A percentile compares a stretch with the other conserved stretches of the same genome.
These are phyloP conservation scores for Euphorbia pulcherrima DNA, from an alignment of 345 rosid genomes.

Conservation along the genomic window DNA sequence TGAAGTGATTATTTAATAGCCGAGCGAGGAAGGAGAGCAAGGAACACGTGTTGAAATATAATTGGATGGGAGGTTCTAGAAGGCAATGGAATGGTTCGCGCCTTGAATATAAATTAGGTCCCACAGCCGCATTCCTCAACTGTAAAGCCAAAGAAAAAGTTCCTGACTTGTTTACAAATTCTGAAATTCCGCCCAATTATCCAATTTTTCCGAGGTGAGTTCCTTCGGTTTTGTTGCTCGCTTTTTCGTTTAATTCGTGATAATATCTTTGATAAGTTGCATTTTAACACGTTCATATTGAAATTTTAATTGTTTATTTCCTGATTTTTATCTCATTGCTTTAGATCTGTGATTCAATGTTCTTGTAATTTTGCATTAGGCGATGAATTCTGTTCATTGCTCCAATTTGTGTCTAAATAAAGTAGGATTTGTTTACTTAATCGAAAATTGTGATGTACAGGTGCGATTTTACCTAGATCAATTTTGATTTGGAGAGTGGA, in stretches of 20 bases:
- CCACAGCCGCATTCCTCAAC: constrained; percentile 14
- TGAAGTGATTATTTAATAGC: background rate
- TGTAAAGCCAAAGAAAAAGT: constrained; percentile 4
- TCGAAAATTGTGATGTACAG: background rate
- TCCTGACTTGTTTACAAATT: background rate
- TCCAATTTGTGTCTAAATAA: background rate
- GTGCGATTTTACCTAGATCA: constrained; percentile 1
- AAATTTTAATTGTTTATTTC: background rate
- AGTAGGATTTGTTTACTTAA: constrained; percentile 9
- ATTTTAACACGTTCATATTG: background rate
- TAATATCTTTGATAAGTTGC: background rate
- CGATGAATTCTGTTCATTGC: background rate
- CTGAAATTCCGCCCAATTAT: background rate
- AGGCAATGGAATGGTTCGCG: constrained; percentile 23
- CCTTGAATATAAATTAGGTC: constrained; percentile 7
- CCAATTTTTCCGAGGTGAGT: constrained; percentile 3
- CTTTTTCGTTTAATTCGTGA: background rate
- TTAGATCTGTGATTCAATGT: background rate
- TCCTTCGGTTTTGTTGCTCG: background rate
- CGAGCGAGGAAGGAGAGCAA: background rate
- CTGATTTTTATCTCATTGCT: background rate
- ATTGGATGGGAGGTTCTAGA: constrained; percentile 42
- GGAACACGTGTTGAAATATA: constrained; percentile 32
- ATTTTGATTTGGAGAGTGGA: constrained; percentile 11
- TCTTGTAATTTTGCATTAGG: background rate